Evolutionary conservation across 495 filamentous ascomycete species (phyloP), one percentile per base, ranked within the genome.

Genomic region (Trichodelitschia bisporula): DNA sequence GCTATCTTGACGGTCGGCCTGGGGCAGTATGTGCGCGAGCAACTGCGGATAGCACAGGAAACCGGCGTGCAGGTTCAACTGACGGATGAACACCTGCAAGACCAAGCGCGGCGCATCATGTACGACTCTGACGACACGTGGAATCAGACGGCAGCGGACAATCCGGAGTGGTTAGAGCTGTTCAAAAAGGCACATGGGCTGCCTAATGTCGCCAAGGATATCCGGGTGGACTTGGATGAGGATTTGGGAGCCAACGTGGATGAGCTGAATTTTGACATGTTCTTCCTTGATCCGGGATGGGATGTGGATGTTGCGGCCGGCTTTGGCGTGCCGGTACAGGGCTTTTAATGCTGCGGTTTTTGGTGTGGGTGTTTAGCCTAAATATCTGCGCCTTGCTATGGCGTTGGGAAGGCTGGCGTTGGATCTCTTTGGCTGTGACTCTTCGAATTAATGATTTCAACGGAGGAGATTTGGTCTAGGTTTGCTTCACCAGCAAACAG

Each of bases 71-170:
- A 23, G 4, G 43, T 32, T 23, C 23, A 40, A 8, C 33, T 37
- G 13, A 49, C 44, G 1, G 51, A 55, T 23, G 43, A 49, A 29
- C 39, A 48, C 41, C 33, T 55, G 15, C 51, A 55, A 36, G 9
- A n/a, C 4, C 28, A 48, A 26, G 47, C 51, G 1, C 44, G 51
- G 14, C 32, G 29, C 25, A 43, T 55, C 15, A 34, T 49, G n/a
- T 55, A 49, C 33, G 49, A 47, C 15, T 34, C 34, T 16, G 47
- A 53, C 20, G 51, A 55, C 30, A 16, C 38, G 2, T 53, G 49
- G 51, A 51, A 55, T 33, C 49, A 53, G 37, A 55, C 51, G 2
- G 46, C 51, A 1, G 51, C 51, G 1, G 51, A 55, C 32, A 55
- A 53, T 32, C 42, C 45, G 10, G 51, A 55, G 26, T 55, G 51